Evolutionary conservation across 345 rosid species (phyloP).

Genomic region (Mangifera indica): DNA sequence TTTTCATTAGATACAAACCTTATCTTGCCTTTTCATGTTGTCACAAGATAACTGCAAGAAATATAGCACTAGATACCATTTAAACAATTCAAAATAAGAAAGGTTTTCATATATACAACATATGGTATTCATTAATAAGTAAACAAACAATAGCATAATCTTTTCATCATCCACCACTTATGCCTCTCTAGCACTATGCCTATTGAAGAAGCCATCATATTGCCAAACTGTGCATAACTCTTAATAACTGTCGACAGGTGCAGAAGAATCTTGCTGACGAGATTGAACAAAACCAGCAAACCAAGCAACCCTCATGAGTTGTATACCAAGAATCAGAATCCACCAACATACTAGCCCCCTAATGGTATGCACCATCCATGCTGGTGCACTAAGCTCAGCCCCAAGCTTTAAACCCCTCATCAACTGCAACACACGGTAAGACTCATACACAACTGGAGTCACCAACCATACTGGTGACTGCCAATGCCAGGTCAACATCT

Average conservation of each 20-base stretch:
- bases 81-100: too few relatives aligned
- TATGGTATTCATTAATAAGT: too few relatives aligned
- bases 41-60: too few relatives aligned
- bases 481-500: conserved; percentile 92
- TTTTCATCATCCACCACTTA: background rate
- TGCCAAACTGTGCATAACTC: too few relatives aligned
- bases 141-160: background rate
- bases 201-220: too few relatives aligned
- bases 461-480: conserved; percentile 90
- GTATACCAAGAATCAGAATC: conserved; percentile 84
- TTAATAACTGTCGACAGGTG: conserved; percentile 30
- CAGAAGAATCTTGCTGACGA: conserved; percentile 23
- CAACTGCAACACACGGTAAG: conserved; percentile 73
- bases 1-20: too few relatives aligned
- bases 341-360: conserved; percentile 92
- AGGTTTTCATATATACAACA: too few relatives aligned
- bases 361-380: conserved; percentile 72
- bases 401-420: conserved; percentile 88
- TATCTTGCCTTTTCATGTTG: too few relatives aligned
- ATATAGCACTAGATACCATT: too few relatives aligned
- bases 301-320: conserved; percentile 98
- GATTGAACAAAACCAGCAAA: conserved; percentile 70
- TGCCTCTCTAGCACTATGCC: background rate
- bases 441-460: conserved; percentile 86
- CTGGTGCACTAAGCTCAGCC: conserved; percentile 67